phyloP scores from a whole-genome alignment of 2,329 filamentous ascomycete species.

The Ophiocordyceps camponoti-leonardi region DNA sequence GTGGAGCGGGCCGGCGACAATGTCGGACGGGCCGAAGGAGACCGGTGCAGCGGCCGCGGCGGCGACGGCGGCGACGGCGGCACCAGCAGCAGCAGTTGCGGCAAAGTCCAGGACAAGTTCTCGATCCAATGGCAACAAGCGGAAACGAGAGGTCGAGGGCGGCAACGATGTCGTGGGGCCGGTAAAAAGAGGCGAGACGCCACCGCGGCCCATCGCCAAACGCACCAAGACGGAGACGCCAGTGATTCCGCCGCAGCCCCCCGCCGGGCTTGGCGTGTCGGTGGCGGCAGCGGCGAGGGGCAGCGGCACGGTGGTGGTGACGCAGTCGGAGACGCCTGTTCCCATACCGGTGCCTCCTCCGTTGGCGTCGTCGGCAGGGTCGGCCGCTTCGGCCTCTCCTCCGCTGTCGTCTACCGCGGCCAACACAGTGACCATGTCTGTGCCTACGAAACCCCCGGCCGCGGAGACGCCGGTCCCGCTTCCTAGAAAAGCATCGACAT shows the following conservation, averaged over 20 bases:
- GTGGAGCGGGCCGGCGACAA: slow-evolving; percentile 9
- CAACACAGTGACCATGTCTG: slow-evolving; percentile 10
- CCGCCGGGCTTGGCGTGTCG: slow-evolving; percentile 11
- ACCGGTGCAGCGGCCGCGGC: slow-evolving; percentile 2
- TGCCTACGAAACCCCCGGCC: slow-evolving; percentile 14
- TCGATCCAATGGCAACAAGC: slow-evolving; percentile 24
- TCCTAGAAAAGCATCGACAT: slow-evolving; percentile 15
- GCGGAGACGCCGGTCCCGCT: slow-evolving; percentile 20
- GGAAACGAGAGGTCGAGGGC: slow-evolving; percentile 25
- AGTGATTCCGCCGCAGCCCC: slow-evolving; percentile 27
- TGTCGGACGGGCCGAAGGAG: slow-evolving; percentile 11
- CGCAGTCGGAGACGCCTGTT: slow-evolving; percentile 23
- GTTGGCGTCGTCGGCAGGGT: slow-evolving; percentile 10
- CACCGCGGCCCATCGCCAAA: slow-evolving; percentile 25
- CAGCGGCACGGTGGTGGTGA: slow-evolving; percentile 4
- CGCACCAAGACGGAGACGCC: slow-evolving; percentile 41
- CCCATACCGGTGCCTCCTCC: slow-evolving; percentile 18
- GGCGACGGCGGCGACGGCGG: too few species aligned
- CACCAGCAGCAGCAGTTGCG: slow-evolving; percentile 2
- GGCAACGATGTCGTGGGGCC: slow-evolving; percentile 11
- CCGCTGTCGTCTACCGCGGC: slow-evolving; percentile 11
- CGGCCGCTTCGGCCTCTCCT: slow-evolving; percentile 8
- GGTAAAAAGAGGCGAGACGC: slow-evolving; percentile 8
- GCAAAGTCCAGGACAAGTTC: slow-evolving; percentile 14
- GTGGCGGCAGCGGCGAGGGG: slow-evolving; percentile 10